Evolutionary conservation across 2,329 filamentous ascomycete genomes (phyloP).

Genomic region (Curvularia eragrostidis): DNA sequence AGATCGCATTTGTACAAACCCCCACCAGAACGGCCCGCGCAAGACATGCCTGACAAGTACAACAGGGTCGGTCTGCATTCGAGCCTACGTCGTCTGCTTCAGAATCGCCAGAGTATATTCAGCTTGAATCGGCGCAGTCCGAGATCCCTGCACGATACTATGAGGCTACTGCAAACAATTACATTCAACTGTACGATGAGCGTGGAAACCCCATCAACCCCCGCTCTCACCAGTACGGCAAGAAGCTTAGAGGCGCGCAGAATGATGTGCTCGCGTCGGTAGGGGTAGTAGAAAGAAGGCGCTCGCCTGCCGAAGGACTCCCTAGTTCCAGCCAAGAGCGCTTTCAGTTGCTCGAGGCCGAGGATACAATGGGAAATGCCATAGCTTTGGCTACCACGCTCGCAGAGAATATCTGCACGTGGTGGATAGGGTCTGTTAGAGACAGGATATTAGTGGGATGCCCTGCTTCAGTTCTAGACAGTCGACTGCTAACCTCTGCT

Average conservation of each 20-base stretch:
- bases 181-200: conserved; percentile 53
- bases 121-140: conserved; percentile 34
- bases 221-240: conserved; percentile 49
- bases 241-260: conserved; percentile 53
- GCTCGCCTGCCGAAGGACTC: conserved; percentile 33
- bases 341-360: conserved; percentile 39
- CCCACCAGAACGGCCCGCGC: conserved; percentile 1
- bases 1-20: conserved; percentile 46
- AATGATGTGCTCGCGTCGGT: conserved; percentile 58
- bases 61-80: conserved; percentile 52
- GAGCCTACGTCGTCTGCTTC: conserved; percentile 40
- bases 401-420: conserved; percentile 40
- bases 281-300: conserved; percentile 54
- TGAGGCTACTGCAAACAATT: conserved; percentile 33
- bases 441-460: conserved; percentile 35
- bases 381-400: conserved; percentile 35
- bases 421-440: conserved; percentile 46
- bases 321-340: conserved; percentile 38
- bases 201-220: conserved; percentile 55
- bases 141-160: conserved; percentile 33
- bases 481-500: neutral
- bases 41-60: conserved; percentile 23
- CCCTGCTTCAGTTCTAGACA: neutral
- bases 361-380: conserved; percentile 39
- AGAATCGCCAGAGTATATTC: conserved; percentile 37